Evolutionary conservation across 164 flowering plant genomes (phyloP), one percentile per base, ranked within the genome.

Genomic region (Aristolochia fimbriata): DNA sequence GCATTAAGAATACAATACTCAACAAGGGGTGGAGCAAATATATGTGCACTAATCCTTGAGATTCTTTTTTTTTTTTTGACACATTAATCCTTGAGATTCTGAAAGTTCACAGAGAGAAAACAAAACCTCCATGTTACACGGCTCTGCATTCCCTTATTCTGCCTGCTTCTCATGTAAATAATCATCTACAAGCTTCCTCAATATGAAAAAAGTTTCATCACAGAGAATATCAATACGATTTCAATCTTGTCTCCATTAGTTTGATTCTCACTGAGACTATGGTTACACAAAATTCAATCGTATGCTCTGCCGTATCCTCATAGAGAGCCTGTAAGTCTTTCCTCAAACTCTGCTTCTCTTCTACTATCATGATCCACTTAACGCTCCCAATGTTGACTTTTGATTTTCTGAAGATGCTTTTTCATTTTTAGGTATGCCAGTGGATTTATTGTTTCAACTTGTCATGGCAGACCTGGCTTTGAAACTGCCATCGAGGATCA

Each of bases 171-270:
- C 82, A 62, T 24, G 64, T 61, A 84, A 50, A 76, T 74, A 74
- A 22, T 80, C 86, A 74, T 91, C 88, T 58, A 91, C 59, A 69
- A 91, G 92, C 68, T 81, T 74, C 68, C 88, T 71, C 14, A 91
- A 57, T 1, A 45, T 70, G 58, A 80, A 75, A 71, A 91, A 68
- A 6, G 78, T 80, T n/a, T 86, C 94, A 68, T 85, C 80, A 55
- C 75, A 66, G 15, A 88, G 81, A 43, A 80, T 70, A 68, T 82
- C 82, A 53, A 89, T 74, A 73, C 97, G 67, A 91, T 73, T 78
- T 91, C 97, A 52, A 91, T 81, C 71, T 91, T 96, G 64, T 83
- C 87, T 30, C 85, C 96, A 33, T 19, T 53, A 6, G 67, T 63
- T 71, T 78, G 79, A 33, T 58, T 70, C 17, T 62, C 74, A 76